Base-by-base conservation (phyloP, 208 protist species). In the Herpetomonas samuelpessoai region DNA sequence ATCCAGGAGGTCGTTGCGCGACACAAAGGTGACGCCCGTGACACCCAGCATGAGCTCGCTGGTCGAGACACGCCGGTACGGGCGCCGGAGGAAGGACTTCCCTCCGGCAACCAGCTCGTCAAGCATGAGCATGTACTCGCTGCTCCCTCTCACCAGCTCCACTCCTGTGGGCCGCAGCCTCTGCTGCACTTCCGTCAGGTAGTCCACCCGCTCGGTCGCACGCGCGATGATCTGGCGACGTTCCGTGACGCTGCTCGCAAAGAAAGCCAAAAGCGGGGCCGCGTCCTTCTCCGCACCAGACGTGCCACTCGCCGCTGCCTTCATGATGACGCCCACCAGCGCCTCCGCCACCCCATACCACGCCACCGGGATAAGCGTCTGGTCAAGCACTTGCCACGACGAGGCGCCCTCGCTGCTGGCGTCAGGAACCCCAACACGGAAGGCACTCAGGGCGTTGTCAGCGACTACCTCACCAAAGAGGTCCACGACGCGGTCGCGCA, bases 11-110 rank as follows among this genome's bases (percentile, higher is more conserved):
- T 86, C 75, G 1, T n/a, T 27, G 14, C 57, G 54, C 44, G 74
- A 62, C 28, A 85, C 65, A 50, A 76, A 92, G 10, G 71, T 74
- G 41, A 92, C 76, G 9, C 85, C 84, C 3, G 88, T 92, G 19
- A 91, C 48, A 44, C 53, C 65, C 12, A 59, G 53, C 77, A 95
- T 87, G 16, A 95, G 74, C 64, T 88, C 82, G 10, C 76, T 57
- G 12, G 66, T 76, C 3, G 85, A 87, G 12, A 95, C 35, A 24
- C 79, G 70, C 29, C 88, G 79, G 72, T 86, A 95, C 31, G 81
- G 88, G 29, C 88, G 76, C 22, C 82, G 79, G 29, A 85, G 28
- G 25, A 78, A 85, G 26, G 80, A 86, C 38, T 52, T 65, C 19
- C 83, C 79, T 26, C 71, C 64, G 10, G 75, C 68, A 25, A 91